Base-by-base conservation (phyloP, 495 filamentous ascomycete species). In the Bombardia bombarda region DNA sequence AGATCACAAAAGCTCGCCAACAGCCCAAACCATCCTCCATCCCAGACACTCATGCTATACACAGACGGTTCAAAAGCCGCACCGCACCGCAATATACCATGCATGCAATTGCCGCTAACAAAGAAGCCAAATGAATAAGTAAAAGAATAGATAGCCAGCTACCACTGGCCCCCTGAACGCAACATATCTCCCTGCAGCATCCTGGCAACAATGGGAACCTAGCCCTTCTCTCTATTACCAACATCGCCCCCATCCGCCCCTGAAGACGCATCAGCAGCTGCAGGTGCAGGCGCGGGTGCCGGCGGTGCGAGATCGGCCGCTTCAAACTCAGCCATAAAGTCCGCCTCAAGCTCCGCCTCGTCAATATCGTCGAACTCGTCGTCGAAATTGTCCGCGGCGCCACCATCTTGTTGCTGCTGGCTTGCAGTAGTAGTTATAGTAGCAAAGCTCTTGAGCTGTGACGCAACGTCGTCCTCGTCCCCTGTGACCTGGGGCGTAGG, bases 311-410 rank as follows among this genome's bases (percentile, higher is more conserved):
- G n/a, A n/a, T 28, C 26, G 9, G 26, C 52, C 9, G 74, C 73
- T 43, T 80, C 78, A 38, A 86, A 74, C 32, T 79, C 82, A 0
- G 79, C 80, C 53, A 81, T 55, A 59, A 87, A 70, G 47, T 86
- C 80, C 9, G 75, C 74, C 54, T 84, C 82, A 16, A 86, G 58
- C 32, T 74, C 80, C 33, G 77, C 80, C 22, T 80, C 80, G 7
- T 77, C 72, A 16, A 74, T 74, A 26, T 70, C 66, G 13, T 66
- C 64, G 1, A 46, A 51, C 3, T 52, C 59, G 8, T 51, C 56
- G 20, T 60, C 59, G 0, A 46, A 54, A 8, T 36, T 50, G 3
- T 39, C 50, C 2, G 23, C 34, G 14, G 20, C 19, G 20, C 47
- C 56, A n/a, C 12, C 41, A 10, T 35, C 30, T 38, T 41, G 9